phyloP scores from a whole-genome alignment of 306 rosid genomes.

The Oxytropis ochrocephala region DNA sequence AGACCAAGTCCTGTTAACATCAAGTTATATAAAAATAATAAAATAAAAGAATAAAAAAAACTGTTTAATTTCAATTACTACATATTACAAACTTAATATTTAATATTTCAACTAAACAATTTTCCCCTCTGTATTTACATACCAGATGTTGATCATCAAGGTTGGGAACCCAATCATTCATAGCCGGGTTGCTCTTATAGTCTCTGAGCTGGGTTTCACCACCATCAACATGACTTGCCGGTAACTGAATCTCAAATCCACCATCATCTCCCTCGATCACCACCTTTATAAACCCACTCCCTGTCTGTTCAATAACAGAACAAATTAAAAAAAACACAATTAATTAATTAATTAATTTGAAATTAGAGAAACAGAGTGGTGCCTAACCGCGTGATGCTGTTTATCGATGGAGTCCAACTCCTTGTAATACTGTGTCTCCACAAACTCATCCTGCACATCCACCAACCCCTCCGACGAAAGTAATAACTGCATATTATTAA shows the following conservation, averaged over 20 bases:
- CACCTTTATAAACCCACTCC: conserved; percentile 61
- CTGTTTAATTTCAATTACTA: neutral
- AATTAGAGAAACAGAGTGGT: neutral
- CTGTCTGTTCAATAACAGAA: conserved; percentile 40
- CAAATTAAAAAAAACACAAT: neutral
- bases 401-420: conserved; percentile 53
- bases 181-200: conserved; percentile 70
- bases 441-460: conserved; percentile 48
- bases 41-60: too few species aligned
- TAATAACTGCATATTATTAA: too few species aligned
- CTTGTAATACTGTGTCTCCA: conserved; percentile 58
- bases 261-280: conserved; percentile 25
- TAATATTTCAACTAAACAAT: too few species aligned
- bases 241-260: conserved; percentile 20
- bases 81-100: neutral
- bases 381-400: conserved; percentile 55
- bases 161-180: conserved; percentile 73
- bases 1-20: neutral
- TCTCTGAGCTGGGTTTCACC: conserved; percentile 5
- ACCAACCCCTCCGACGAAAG: conserved; percentile 9
- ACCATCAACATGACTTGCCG: conserved; percentile 1
- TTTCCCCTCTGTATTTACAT: neutral
- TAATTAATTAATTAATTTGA: neutral
- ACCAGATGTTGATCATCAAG: conserved; percentile 35
- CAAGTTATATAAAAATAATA: too few species aligned